Conservation (phyloP, 306 rosid genomes). For the Arachis stenosperma region DNA sequence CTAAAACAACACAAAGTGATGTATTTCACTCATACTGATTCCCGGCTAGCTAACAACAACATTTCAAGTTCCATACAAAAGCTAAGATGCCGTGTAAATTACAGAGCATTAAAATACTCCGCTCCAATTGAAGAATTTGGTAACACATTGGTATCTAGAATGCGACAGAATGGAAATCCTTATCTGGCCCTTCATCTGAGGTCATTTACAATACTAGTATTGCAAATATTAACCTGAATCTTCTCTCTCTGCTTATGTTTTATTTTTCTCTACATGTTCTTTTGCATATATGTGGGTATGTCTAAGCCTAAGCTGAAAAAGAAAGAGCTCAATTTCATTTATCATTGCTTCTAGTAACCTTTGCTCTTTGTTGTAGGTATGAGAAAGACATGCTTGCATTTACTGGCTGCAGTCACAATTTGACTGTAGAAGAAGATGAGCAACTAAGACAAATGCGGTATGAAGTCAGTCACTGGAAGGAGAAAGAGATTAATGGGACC, state of each 20-base stretch:
- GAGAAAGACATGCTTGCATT: slow-evolving; percentile 99
- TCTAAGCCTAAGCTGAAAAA: slow-evolving; percentile 19
- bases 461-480: slow-evolving; percentile 98
- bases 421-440: slow-evolving; percentile 82
- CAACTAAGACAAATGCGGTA: slow-evolving; percentile 83
- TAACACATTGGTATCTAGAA: slow-evolving; percentile 74
- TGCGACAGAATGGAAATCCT: slow-evolving; percentile 71
- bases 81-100: slow-evolving; percentile 90
- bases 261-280: not conserved
- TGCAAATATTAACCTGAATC: slow-evolving; percentile 25
- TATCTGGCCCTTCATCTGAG: slow-evolving; percentile 96
- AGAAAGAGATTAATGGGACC: slow-evolving; percentile 91
- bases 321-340: not conserved
- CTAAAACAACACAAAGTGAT: slow-evolving; percentile 83
- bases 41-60: slow-evolving; percentile 84
- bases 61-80: slow-evolving; percentile 71
- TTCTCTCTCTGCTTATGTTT: not conserved
- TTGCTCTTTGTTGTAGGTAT: slow-evolving; percentile 54
- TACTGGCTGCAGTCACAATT: slow-evolving; percentile 93
- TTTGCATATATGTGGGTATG: slow-evolving; percentile 10
- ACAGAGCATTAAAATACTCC: slow-evolving; percentile 84
- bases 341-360: not conserved
- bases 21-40: slow-evolving; percentile 91
- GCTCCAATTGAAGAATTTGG: slow-evolving; percentile 84
- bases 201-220: slow-evolving; percentile 50